phyloP scores from a whole-genome alignment of 257 asterid species.

The Nicotiana otophora region DNA sequence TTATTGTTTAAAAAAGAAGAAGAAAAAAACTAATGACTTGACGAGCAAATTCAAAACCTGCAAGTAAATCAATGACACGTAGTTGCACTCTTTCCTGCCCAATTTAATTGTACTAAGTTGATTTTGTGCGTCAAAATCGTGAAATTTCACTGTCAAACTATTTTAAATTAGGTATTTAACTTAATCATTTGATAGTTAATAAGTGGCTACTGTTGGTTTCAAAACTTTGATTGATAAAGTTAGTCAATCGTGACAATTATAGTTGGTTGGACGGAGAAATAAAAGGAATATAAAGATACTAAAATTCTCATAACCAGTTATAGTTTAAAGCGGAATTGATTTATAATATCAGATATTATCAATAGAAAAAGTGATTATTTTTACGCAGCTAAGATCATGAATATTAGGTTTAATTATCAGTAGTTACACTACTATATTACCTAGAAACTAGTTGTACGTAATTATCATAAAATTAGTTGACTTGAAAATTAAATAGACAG shows the following conservation, averaged over 20 bases:
- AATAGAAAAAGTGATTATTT: background rate
- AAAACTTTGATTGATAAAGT: background rate
- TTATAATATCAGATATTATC: background rate
- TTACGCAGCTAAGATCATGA: background rate
- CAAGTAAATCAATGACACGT: background rate
- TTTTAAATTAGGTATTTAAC: background rate
- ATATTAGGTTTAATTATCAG: background rate
- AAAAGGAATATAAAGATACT: background rate
- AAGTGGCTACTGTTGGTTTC: background rate
- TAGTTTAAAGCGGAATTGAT: background rate
- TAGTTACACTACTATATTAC: too few relatives aligned
- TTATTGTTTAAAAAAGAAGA: background rate
- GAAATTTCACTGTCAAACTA: background rate
- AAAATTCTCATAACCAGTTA: background rate
- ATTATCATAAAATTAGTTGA: too few relatives aligned
- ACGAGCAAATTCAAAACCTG: background rate
- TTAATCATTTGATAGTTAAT: background rate
- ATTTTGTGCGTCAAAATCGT: conserved; percentile 1
- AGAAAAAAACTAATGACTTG: too few relatives aligned
- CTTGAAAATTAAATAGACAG: too few relatives aligned
- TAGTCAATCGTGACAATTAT: background rate
- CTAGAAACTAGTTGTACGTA: too few relatives aligned
- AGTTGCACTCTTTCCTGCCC: background rate
- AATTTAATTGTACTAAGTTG: background rate
- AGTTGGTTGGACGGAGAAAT: background rate